Evolutionary conservation across 495 filamentous ascomycete species (phyloP), one percentile per base, ranked within the genome.

Genomic region (Aspergillus incahuasiensis): DNA sequence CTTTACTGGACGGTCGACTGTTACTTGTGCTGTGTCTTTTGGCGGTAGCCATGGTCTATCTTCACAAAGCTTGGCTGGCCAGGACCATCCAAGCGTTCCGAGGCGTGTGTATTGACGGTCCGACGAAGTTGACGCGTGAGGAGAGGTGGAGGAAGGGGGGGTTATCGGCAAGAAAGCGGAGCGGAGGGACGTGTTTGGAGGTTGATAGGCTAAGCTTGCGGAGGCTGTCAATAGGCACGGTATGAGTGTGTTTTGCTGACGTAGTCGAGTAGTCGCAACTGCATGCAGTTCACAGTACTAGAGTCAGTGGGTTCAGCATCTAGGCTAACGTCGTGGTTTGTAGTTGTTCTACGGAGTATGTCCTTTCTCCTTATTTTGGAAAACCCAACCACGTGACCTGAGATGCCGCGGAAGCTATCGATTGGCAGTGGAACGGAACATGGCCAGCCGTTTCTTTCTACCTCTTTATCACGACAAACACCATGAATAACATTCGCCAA

Each of bases 401-500:
- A 21, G 8, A 52, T 35, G 19, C 49, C 49, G 20, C 13, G 22
- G 20, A 20, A 28, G 48, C 34, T 39, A 19, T 50, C 21, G 18
- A 16, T 51, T 51, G 18, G 24, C 28, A 16, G 4, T 4, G 25
- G 25, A 35, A 35, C 32, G 25, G 25, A 35, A 35, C 32, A 35
- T 35, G 35, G 19, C 30, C 48, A 51, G 41, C 3, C 21, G 7
- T 24, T 48, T 12, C 25, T 48, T 34, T 32, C 34, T 1, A 22
- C 6, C 25, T 44, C 13, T 5, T 34, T 15, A 42, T 5, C n/a
- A 9, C 13, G 25, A 28, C 8, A 0, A 45, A 39, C 18, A 52
- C 40, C 32, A 98, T 98, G 94, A 96, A 97, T 70, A 84, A 85
- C 60, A 92, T 98, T 62, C 89, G 90, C 62, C 84, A 89, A 59